Base-by-base conservation (phyloP, 2,329 filamentous ascomycete species). In the Fusarium protoensiforme region DNA sequence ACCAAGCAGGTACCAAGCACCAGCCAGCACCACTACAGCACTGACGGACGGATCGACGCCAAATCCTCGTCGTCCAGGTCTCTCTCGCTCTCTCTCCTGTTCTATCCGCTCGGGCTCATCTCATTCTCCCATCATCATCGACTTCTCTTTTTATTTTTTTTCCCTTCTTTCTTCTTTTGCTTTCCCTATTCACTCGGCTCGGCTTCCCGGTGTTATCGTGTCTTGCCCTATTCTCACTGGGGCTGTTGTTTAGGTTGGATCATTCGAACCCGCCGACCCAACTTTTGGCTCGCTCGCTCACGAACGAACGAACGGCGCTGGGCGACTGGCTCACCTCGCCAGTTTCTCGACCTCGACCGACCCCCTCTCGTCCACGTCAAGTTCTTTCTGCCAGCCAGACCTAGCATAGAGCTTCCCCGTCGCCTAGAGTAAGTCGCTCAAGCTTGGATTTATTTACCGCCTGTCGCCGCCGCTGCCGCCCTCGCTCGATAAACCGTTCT, bases 301-400 rank as follows among this genome's bases (percentile, higher is more conserved):
- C 22, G 20, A 46, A 39, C 36, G 36, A 38, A 66, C 72, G 66
- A 74, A 69, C 63, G 66, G 72, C 73, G 68, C 66, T 77, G 75
- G 66, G 73, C 67, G 72, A 72, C 75, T 76, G 69, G 72, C 72
- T 77, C 66, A 62, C 65, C 67, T 75, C 60, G 65, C 64, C 61
- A 57, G 51, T 69, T 71, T 62, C 65, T 77, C 73, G 62, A 66
- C 61, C 68, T 64, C 36, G 59, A 18, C 73, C 36, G 59, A 18
- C 73, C 72, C 61, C 57, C 61, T 70, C 62, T 43, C 62, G 36
- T 46, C 46, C 61, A 27, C 62, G 31, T 57, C 57, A 57, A 61
- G 58, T 61, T 43, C 33, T 65, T 61, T 61, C n/a, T 62, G 53
- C 27, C 67, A 65, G 31, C 31, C 64, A 65, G 35, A 38, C 41